Base-by-base conservation (phyloP, 257 asterid species). In the Solanum dulcamara region DNA sequence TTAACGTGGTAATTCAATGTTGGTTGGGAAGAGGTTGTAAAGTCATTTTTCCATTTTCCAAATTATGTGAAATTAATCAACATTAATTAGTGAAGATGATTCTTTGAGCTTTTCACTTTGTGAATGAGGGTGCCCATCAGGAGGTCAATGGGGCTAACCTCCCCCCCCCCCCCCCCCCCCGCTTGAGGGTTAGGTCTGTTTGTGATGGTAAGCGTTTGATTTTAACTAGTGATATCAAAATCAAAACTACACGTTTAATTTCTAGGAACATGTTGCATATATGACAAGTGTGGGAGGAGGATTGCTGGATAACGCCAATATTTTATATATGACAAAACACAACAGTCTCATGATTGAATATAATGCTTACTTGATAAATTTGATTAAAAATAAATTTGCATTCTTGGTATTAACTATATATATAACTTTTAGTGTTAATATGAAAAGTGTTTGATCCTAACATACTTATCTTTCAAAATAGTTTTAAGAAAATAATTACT, bases 11-110 rank as follows among this genome's bases (percentile, higher is more conserved):
- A 66, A 32, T 14, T n/a, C 40, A 64, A 64, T 28, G 38, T 32
- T 66, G 13, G n/a, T 13, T 66, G 40, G 7, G 7, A 66, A 32
- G 48, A 18, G 79, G 33, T 72, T 72, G 53, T 37, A 3, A 71
- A 71, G 80, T 72, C 33, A 72, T 11, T 22, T 72, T 72, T 38
- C 38, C 53, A 72, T 72, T 70, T 70, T n/a, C 20, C 10, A 72
- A 38, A 22, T n/a, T 22, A 72, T n/a, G 3, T 38, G 22, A 72
- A 38, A 38, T n/a, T 71, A 71, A 24, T 70, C 50, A 70, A 33
- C 15, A 70, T 4, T 26, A 26, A 8, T 67, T 67, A 5, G 30
- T 33, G n/a, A 33, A 67, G 75, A 7, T 32, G 17, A 32, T 32
- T 32, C 75, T 67, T 67, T 67, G 75, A 67, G 44, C n/a, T 67